Base-by-base conservation (phyloP, 306 rosid species). In the Fragaria ananassa region DNA sequence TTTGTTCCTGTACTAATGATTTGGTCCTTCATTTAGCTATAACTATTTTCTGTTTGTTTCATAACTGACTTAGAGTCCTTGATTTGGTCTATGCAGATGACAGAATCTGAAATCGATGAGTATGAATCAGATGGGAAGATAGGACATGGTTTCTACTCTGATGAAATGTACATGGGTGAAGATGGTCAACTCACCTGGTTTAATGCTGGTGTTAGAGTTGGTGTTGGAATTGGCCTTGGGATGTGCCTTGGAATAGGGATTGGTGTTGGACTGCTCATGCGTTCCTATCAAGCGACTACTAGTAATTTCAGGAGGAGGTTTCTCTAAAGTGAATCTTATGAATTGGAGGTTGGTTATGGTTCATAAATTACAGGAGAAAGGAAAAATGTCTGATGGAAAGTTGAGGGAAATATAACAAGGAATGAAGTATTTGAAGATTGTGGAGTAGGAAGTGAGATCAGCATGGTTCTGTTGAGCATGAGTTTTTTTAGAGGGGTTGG, bases 131-230 rank as follows among this genome's bases (percentile, higher is more conserved):
- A 89, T 60, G 89, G 80, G 68, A 93, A 93, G 71, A 80, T 83
- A 67, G 89, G 81, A 68, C 81, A 80, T 77, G 87, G 87, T 83
- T 85, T 75, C 77, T 86, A 93, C 70, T 15, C 85, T 49, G 93
- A 88, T 72, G 98, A 93, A 10, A 84, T 91, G 91, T 93, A 91
- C 71, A 53, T 71, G 0, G 94, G 91, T 1, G 98, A 91, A 78
- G 98, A 89, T 8, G 95, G 98, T 41, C 98, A 93, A 60, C 96
- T 93, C 42, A 72, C 98, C 2, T 91, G 97, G 98, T 91, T 93
- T 78, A 91, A 93, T 85, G 97, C 97, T 10, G 98, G 98, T 58
- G 98, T 93, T 77, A 88, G 98, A 83, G 98, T 91, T 71, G 98
- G 98, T 44, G 98, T 93, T 75, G 98, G 98, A 25, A 89, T 93